Evolutionary conservation across 352 stramenopile genomes (phyloP), one percentile per base, ranked within the genome.

Genomic region (Phytophthora aleatoria): DNA sequence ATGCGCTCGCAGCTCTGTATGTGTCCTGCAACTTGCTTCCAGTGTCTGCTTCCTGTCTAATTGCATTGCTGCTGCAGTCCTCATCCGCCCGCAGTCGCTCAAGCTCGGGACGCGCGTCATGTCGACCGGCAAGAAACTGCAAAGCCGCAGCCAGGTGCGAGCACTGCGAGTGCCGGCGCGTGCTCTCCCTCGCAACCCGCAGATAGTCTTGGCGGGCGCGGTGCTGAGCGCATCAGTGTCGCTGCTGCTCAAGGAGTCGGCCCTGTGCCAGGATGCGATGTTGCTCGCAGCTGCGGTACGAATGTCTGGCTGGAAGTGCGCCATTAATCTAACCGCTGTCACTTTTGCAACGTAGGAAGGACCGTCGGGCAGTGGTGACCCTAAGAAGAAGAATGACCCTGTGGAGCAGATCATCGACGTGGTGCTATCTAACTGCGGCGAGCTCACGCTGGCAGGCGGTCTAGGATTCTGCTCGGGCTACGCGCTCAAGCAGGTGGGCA

Each of bases 401-500:
- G 63, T 94, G 43, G 80, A 89, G 60, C 55, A 80, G 60, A 74
- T 92, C 45, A 79, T 94, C 31, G 82, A 94, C 45, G 65, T 79
- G 45, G 72, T 88, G 59, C 69, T 85, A 68, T 64, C 64, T 45
- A 84, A 78, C 50, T 79, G 77, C 45, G 85, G 87, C 16, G 82
- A 93, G 61, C 79, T 95, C 45, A 85, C 85, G 20, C 69, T 97
- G 30, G 87, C 81, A 8, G 67, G 78, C 10, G 75, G 73, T 0
- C 64, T 94, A 33, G 88, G 89, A 33, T 95, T 95, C 60, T 93
- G 85, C 67, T 94, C 88, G 10, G 89, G 88, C 28, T 93, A 92
- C 61, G 88, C 89, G 36, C 69, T 96, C 16, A 93, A 94, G 70
- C 76, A 92, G 57, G 77, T 91, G 41, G 89, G 88, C 59, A 94